Conservation (phyloP, 2,329 filamentous ascomycete genomes). For the Fusarium dimerum region DNA sequence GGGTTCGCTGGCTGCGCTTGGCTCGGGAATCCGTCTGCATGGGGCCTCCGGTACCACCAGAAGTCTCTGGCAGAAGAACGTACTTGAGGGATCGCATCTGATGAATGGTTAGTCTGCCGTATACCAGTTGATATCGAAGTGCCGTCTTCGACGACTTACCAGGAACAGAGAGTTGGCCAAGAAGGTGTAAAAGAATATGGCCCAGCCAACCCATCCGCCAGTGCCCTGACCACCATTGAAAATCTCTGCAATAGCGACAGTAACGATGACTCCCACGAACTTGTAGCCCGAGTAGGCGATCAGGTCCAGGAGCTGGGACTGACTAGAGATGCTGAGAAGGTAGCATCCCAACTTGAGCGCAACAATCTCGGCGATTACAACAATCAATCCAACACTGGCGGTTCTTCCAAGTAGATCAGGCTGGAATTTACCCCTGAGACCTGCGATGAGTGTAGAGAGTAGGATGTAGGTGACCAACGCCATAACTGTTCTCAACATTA, state of each 20-base stretch:
- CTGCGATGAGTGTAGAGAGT: constrained; percentile 85
- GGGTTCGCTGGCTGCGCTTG: constrained; percentile 83
- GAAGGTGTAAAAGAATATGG: constrained; percentile 88
- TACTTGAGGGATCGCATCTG: constrained; percentile 95
- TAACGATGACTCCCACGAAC: constrained; percentile 94
- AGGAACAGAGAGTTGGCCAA: constrained; percentile 93
- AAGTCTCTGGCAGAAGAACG: constrained; percentile 84
- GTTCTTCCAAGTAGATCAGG: constrained; percentile 91
- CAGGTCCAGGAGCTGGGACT: constrained; percentile 88
- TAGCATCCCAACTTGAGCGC: constrained; percentile 91
- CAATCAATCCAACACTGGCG: constrained; percentile 78
- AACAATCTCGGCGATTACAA: constrained; percentile 86
- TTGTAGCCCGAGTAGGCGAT: constrained; percentile 98
- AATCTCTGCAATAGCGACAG: constrained; percentile 76
- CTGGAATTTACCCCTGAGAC: constrained; percentile 87
- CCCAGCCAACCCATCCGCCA: constrained; percentile 86
- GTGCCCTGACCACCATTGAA: constrained; percentile 78
- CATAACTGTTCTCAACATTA: constrained; percentile 63
- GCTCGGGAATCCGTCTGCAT: constrained; percentile 75
- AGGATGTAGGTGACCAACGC: constrained; percentile 97
- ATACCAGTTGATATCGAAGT: not conserved
- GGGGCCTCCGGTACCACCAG: constrained; percentile 63
- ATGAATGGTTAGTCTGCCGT: constrained; percentile 13
- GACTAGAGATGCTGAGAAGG: constrained; percentile 88
- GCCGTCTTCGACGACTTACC: constrained; percentile 52